Conservation (phyloP, 1,284 basidiomycete species). For the Stygiomarasmius scandens region DNA sequence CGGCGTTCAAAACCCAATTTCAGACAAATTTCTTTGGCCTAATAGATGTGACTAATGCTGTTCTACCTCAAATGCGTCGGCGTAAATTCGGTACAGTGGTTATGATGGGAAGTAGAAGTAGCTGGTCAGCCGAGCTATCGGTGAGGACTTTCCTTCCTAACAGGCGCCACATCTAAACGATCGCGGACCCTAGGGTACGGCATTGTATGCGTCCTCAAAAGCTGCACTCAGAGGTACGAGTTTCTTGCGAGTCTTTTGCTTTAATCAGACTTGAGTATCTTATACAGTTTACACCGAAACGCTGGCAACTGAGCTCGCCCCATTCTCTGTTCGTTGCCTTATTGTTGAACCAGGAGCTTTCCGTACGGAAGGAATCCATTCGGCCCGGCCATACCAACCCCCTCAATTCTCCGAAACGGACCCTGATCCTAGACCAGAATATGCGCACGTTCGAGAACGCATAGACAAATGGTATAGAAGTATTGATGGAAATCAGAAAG, state of each 20-base stretch:
- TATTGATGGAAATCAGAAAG: constrained; percentile 41
- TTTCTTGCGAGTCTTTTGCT: not conserved
- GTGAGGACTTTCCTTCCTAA: too few relatives aligned
- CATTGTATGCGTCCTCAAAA: constrained; percentile 57
- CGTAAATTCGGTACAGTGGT: constrained; percentile 45
- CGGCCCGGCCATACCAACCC: constrained; percentile 20
- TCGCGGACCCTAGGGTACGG: constrained; percentile 26
- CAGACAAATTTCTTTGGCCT: constrained; percentile 54
- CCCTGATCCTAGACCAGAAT: constrained; percentile 39
- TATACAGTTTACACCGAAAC: constrained; percentile 41
- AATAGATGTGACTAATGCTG: constrained; percentile 50
- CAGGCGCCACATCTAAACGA: not conserved
- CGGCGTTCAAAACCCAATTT: constrained; percentile 41
- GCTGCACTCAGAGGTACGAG: constrained; percentile 53
- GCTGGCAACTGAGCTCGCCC: constrained; percentile 51
- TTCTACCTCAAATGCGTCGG: constrained; percentile 48
- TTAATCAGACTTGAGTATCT: constrained; percentile 23
- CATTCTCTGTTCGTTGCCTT: constrained; percentile 54
- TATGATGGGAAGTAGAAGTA: constrained; percentile 54
- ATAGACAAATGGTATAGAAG: constrained; percentile 25
- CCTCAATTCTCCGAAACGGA: constrained; percentile 24
- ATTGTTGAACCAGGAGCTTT: constrained; percentile 57
- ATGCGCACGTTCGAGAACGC: constrained; percentile 41
- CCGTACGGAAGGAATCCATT: constrained; percentile 45
- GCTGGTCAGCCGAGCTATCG: constrained; percentile 42